phyloP scores from a whole-genome alignment of 306 rosid genomes.

The Gastrolobium villosum region DNA sequence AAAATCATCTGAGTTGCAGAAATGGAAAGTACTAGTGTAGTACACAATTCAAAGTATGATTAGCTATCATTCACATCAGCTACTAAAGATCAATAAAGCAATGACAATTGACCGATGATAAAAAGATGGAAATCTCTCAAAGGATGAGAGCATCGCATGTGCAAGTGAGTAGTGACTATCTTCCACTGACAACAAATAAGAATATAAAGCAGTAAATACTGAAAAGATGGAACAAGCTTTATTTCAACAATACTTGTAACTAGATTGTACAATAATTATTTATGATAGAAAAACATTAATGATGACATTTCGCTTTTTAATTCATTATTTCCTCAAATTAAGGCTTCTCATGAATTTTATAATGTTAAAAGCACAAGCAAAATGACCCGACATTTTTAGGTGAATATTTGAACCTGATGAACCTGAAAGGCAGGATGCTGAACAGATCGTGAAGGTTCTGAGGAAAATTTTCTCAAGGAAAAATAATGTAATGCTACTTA shows the following conservation, averaged over 20 bases:
- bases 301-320: neutral
- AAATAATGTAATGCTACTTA: neutral
- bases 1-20: conserved; percentile 13
- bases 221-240: neutral
- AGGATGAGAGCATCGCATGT: conserved; percentile 15
- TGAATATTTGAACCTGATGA: neutral
- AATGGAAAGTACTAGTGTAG: neutral
- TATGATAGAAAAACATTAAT: conserved; percentile 10
- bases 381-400: neutral
- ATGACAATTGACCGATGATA: neutral
- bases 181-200: neutral
- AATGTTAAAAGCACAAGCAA: neutral
- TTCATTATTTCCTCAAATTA: neutral
- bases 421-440: conserved; percentile 11
- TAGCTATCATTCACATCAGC: conserved; percentile 24
- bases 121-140: neutral
- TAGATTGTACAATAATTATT: neutral
- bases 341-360: neutral
- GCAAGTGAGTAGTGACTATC: conserved; percentile 8
- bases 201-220: conserved; percentile 3
- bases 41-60: neutral
- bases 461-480: neutral
- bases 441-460: conserved; percentile 23
- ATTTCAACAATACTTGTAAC: conserved; percentile 11
- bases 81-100: neutral